Conservation (phyloP, 164 flowering plant genomes). For the Liquidambar formosana region DNA sequence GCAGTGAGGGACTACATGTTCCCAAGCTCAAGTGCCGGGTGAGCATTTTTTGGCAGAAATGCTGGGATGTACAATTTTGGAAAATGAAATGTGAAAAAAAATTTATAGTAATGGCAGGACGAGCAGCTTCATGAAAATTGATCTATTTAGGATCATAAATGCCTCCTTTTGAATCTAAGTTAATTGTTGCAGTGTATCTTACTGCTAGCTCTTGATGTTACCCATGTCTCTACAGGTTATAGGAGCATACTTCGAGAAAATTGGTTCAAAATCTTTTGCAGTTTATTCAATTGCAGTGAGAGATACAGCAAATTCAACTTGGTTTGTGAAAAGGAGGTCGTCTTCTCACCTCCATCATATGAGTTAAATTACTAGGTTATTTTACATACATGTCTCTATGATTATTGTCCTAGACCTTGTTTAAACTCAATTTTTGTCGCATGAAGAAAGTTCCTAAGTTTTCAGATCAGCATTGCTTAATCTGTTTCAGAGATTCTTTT, state of each 20-base stretch:
- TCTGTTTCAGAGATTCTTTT: background rate
- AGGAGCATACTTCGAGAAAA: conserved; percentile 93
- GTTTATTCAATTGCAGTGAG: conserved; percentile 92
- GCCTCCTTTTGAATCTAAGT: background rate
- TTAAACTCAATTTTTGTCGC: background rate
- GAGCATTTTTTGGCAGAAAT: conserved; percentile 9
- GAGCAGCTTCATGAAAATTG: conserved; percentile 5
- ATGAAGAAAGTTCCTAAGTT: background rate
- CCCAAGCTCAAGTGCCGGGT: conserved; percentile 72
- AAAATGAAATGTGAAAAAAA: background rate
- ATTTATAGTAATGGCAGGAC: background rate
- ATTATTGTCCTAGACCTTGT: background rate
- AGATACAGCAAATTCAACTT: conserved; percentile 66
- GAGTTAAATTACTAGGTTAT: background rate
- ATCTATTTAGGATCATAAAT: background rate
- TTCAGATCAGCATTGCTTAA: background rate
- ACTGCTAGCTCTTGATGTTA: background rate
- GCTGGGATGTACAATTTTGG: background rate
- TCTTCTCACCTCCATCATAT: background rate
- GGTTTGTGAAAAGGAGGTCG: conserved; percentile 98
- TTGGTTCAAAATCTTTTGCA: conserved; percentile 88
- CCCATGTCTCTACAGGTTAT: conserved; percentile 56
- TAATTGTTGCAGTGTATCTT: background rate
- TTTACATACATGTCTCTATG: background rate
- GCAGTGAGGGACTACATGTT: conserved; percentile 32